Base-by-base conservation (phyloP, 2,329 filamentous ascomycete genomes). In the Coniochaeta ligniaria region DNA sequence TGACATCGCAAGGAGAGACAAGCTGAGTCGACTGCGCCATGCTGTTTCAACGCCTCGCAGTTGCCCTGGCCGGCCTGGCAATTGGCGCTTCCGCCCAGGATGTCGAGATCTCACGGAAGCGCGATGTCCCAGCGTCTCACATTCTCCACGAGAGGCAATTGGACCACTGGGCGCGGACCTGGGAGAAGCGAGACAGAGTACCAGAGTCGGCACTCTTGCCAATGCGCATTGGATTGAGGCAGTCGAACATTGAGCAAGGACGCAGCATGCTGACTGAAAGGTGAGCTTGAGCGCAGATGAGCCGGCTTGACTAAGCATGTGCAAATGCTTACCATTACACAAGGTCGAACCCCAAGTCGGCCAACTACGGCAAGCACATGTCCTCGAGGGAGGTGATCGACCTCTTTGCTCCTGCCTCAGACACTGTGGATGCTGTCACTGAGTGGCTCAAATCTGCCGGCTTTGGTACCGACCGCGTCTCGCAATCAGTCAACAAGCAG, bases 401-500 rank as follows among this genome's bases (percentile, higher is more conserved):
- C 36, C 38, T 58, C 36, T 58, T 58, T 31, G 35, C 56, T 6
- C 56, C 56, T n/a, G 11, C 56, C 20, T 17, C 14, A 17, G 22
- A 28, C 6, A 43, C 22, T 20, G 56, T 58, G 5, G 20, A 41
- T 26, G 33, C 56, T 17, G 56, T 58, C 22, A 45, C 35, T 9
- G 38, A 26, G 26, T 58, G 56, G 56, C 26, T 58, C 20, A 45
- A 28, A 20, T 41, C 35, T 8, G 56, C 56, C 35, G 56, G 56
- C 56, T 35, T 58, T 8, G 35, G 22, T n/a, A 20, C 36, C 36
- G 22, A 58, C 22, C 56, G 56, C 24, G 17, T 58, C 56, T 41
- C 38, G 20, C 56, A 58, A 36, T 58, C 56, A 1, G 22, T 31
- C 36, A 58, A 58, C 56, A 58, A 58, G 36, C 35, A 41, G 67